phyloP scores from a whole-genome alignment of 148 eudicot genomes.

The Tetragonia tetragonoides region DNA sequence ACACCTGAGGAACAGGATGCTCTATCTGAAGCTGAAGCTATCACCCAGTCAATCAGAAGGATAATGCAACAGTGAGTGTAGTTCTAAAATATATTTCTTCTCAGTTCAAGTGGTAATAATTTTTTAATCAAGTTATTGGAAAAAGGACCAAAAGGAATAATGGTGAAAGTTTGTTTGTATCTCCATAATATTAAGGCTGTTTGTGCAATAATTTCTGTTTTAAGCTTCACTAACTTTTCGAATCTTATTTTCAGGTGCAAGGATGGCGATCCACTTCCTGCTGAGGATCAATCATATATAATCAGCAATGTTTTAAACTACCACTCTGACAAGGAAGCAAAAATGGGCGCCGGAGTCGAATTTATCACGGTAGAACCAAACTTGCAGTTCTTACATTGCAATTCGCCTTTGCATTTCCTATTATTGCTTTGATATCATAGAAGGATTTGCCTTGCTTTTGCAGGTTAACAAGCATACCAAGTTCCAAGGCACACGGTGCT shows the following conservation, averaged over 20 bases:
- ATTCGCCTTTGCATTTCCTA: not conserved
- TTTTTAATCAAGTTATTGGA: not conserved
- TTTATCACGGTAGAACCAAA: conserved; percentile 56
- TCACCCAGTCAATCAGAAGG: conserved; percentile 63
- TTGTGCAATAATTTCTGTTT: not conserved
- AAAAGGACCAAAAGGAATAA: no score
- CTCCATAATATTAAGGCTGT: no score
- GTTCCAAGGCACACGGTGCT: conserved; percentile 78
- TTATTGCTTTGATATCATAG: not conserved
- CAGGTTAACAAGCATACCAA: conserved; percentile 69
- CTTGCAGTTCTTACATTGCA: not conserved
- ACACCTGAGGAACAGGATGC: conserved; percentile 75
- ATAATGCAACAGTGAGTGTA: conserved; percentile 81
- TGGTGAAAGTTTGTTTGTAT: no score
- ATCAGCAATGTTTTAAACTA: conserved; percentile 56
- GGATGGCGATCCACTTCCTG: conserved; percentile 77
- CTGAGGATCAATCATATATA: conserved; percentile 72
- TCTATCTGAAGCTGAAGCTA: conserved; percentile 55
- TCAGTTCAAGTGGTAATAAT: not conserved
- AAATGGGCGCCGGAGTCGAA: conserved; percentile 77
- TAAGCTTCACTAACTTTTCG: conserved; percentile 10
- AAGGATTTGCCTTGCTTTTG: conserved; percentile 3
- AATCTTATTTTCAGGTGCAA: conserved; percentile 49
- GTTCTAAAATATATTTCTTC: conserved; percentile 3
- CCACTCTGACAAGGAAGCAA: conserved; percentile 81